These are phyloP conservation scores for Psilocybe cyanescens DNA, from an alignment of 768 basidiomycete genomes.

Conservation along the genomic window DNA sequence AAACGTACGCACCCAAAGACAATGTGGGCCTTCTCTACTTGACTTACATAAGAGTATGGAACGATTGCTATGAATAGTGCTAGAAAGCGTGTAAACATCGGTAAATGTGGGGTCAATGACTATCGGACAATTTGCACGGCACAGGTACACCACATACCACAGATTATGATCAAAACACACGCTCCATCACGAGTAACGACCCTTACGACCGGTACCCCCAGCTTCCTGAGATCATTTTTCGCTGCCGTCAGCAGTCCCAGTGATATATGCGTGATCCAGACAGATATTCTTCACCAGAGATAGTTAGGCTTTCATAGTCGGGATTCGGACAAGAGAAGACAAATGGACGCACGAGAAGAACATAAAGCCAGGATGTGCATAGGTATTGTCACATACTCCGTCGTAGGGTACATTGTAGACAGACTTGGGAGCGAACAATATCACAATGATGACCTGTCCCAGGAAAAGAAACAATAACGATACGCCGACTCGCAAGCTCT, in stretches of 20 bases:
- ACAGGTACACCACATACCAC: neutral
- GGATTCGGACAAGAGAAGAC: neutral
- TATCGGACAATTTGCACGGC: too few relatives aligned
- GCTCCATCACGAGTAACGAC: conserved; percentile 15
- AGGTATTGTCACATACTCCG: conserved; percentile 6
- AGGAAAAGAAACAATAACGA: conserved; percentile 5
- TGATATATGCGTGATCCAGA: conserved; percentile 14
- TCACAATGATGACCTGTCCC: conserved; percentile 1
- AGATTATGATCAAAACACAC: conserved; percentile 8
- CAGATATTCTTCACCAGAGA: conserved; percentile 6
- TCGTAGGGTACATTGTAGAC: conserved; percentile 8
- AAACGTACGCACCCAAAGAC: conserved; percentile 13
- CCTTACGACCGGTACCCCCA: conserved; percentile 12
- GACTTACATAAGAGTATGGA: conserved; percentile 7
- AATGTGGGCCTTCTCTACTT: conserved; percentile 7
- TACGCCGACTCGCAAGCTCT: conserved; percentile 1
- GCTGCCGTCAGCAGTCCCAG: conserved; percentile 3
- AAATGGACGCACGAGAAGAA: conserved; percentile 9
- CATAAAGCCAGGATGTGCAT: conserved; percentile 7
- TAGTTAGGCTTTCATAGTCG: neutral
- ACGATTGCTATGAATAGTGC: conserved; percentile 9
- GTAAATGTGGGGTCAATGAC: too few relatives aligned
- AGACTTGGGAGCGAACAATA: neutral
- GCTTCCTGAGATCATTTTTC: neutral
- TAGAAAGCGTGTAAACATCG: neutral